phyloP scores from a whole-genome alignment of 2,329 filamentous ascomycete genomes.

The Aspergillus sp. region DNA sequence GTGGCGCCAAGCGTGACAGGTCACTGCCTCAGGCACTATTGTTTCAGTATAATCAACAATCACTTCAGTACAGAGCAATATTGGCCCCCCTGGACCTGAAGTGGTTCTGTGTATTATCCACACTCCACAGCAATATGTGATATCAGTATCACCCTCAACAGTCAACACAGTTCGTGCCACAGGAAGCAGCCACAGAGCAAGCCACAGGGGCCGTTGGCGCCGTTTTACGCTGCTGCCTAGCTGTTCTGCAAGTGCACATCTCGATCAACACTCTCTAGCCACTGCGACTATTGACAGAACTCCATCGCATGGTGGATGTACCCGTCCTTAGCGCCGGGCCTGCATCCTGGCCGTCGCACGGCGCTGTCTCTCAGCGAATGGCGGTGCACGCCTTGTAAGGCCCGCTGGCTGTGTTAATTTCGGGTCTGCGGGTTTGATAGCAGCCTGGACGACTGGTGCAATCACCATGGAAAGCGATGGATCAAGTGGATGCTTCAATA shows the following conservation, averaged over 20 bases:
- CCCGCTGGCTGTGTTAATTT: not conserved
- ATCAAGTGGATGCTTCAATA: not conserved
- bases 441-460: not conserved
- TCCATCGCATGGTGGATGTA: constrained; percentile 16
- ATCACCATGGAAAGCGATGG: not conserved
- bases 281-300: constrained; percentile 15
- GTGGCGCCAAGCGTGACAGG: not conserved
- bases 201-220: not conserved
- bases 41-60: too few species aligned
- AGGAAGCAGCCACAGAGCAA: too few species aligned
- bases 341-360: not conserved
- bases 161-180: too few species aligned
- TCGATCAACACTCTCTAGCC: constrained; percentile 13
- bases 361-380: not conserved
- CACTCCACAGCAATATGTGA: too few species aligned
- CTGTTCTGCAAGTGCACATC: constrained; percentile 10
- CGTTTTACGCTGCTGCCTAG: constrained; percentile 22
- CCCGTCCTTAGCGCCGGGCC: constrained; percentile 10
- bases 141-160: too few species aligned
- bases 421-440: not conserved
- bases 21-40: too few species aligned
- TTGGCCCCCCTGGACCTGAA: too few species aligned
- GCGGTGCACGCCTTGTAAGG: constrained; percentile 1
- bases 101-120: too few species aligned
- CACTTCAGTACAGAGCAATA: too few species aligned